Percentiles rank a stretch among this genome's conserved stretches.
These are phyloP conservation scores for Blastobotrys niveus DNA, from an alignment of 1,139 yeast species.

Conservation along the genomic window DNA sequence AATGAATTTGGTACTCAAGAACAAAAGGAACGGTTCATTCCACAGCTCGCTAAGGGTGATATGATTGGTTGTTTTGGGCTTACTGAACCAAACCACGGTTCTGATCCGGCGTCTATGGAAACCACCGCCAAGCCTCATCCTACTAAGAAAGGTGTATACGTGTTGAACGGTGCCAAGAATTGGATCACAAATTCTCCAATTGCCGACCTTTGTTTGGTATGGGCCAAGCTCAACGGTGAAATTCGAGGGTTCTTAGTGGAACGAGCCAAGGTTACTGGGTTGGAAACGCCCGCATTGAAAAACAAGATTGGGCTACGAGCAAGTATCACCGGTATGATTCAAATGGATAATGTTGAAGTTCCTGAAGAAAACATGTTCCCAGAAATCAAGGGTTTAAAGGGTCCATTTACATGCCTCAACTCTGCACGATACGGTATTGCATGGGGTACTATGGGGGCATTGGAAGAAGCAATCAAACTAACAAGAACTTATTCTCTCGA, in stretches of 20 bases:
- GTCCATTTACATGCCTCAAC: constrained; percentile 43
- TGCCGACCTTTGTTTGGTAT: constrained; percentile 40
- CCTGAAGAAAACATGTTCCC: constrained; percentile 41
- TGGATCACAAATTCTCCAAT: constrained; percentile 46
- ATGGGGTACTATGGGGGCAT: constrained; percentile 44
- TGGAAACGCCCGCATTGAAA: constrained; percentile 40
- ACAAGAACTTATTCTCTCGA: constrained; percentile 40
- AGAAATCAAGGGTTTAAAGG: constrained; percentile 39
- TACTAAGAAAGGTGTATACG: constrained; percentile 39
- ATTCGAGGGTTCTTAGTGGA: constrained; percentile 42
- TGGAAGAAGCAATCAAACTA: constrained; percentile 38
- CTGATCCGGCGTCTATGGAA: constrained; percentile 44
- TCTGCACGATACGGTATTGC: constrained; percentile 43
- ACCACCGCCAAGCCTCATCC: constrained; percentile 41
- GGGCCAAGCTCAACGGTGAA: constrained; percentile 43
- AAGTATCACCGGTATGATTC: constrained; percentile 42
- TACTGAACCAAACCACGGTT: constrained; percentile 44
- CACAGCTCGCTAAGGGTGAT: constrained; percentile 41
- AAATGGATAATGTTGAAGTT: constrained; percentile 42
- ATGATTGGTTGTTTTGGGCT: constrained; percentile 42
- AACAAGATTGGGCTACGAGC: constrained; percentile 41
- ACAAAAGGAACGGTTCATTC: constrained; percentile 40
- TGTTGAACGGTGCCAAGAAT: constrained; percentile 40
- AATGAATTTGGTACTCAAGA: constrained; percentile 39
- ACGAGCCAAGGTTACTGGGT: constrained; percentile 33